A percentile compares a stretch with the other conserved stretches of the same genome.
Conservation (phyloP, 2,329 filamentous ascomycete genomes). For the Colletotrichum sp. region DNA sequence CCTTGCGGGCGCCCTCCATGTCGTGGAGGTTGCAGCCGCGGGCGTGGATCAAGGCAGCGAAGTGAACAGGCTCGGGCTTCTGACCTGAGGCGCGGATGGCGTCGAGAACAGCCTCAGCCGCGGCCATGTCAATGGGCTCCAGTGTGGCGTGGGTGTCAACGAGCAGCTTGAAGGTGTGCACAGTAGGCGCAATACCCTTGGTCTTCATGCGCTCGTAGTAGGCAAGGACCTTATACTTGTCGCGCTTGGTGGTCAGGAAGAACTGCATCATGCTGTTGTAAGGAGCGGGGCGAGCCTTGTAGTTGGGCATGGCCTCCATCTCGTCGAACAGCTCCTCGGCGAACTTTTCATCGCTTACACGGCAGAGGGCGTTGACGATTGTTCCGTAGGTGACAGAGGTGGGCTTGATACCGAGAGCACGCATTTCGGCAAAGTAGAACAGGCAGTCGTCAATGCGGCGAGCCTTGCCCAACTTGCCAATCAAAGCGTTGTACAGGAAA, state of each 20-base stretch:
- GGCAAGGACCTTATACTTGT: slow-evolving; percentile 88
- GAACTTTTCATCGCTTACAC: slow-evolving; percentile 96
- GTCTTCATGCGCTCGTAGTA: slow-evolving; percentile 96
- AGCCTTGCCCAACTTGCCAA: slow-evolving; percentile 97
- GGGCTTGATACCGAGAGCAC: slow-evolving; percentile 86
- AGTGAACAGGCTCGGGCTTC: slow-evolving; percentile 89
- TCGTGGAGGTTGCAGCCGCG: slow-evolving; percentile 94
- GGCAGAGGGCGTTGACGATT: slow-evolving; percentile 95
- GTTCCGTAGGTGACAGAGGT: slow-evolving; percentile 98
- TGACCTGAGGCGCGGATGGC: slow-evolving; percentile 77
- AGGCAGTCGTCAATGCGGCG: slow-evolving; percentile 97
- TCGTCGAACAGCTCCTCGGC: slow-evolving; percentile 98
- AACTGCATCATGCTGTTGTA: slow-evolving; percentile 99
- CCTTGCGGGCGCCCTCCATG: slow-evolving; percentile 77
- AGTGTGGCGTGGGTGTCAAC: slow-evolving; percentile 95
- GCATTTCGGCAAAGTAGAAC: slow-evolving; percentile 98
- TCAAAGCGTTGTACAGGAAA: slow-evolving; percentile 97
- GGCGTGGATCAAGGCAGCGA: slow-evolving; percentile 93
- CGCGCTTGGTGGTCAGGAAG: slow-evolving; percentile 96
- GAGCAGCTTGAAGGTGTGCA: slow-evolving; percentile 96
- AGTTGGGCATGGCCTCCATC: slow-evolving; percentile 99
- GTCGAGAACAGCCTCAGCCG: slow-evolving; percentile 82
- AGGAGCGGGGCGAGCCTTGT: slow-evolving; percentile 94
- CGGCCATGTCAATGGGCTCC: slow-evolving; percentile 86
- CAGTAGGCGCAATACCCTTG: slow-evolving; percentile 86